phyloP scores from a whole-genome alignment of 2,329 filamentous ascomycete genomes.

The Colletotrichum brevisporum region DNA sequence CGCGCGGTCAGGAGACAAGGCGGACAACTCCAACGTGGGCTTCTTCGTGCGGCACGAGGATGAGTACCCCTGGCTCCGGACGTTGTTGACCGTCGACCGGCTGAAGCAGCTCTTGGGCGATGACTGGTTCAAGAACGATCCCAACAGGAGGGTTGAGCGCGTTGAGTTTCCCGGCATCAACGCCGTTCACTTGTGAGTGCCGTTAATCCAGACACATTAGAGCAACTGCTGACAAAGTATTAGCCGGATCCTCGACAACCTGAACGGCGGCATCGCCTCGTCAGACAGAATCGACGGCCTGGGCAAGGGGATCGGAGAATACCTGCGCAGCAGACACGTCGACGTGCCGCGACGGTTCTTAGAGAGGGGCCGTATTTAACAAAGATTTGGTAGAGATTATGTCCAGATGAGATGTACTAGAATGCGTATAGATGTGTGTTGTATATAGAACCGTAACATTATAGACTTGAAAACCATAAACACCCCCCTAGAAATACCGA shows the following conservation, averaged over 20 bases:
- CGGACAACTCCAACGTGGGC: constrained; percentile 54
- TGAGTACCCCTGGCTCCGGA: constrained; percentile 57
- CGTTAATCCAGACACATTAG: too few species aligned
- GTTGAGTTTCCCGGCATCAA: constrained; percentile 35
- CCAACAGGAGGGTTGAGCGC: constrained; percentile 16
- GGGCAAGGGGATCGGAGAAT: constrained; percentile 55
- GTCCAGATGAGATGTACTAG: too few species aligned
- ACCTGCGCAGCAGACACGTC: constrained; percentile 52
- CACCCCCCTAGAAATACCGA: constrained; percentile 15
- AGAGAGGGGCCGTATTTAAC: constrained; percentile 46
- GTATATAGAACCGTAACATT: too few species aligned
- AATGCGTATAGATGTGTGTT: too few species aligned
- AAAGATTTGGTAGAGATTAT: background rate
- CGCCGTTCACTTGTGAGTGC: constrained; percentile 39
- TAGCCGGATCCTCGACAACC: constrained; percentile 37
- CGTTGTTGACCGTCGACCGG: constrained; percentile 49
- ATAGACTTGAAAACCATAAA: too few species aligned
- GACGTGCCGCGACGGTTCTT: constrained; percentile 53
- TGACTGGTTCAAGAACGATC: constrained; percentile 42
- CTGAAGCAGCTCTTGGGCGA: constrained; percentile 44
- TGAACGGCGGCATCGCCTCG: constrained; percentile 40
- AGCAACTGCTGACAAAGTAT: background rate
- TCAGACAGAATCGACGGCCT: constrained; percentile 48
- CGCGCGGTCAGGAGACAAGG: constrained; percentile 56
- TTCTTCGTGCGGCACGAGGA: constrained; percentile 56